Percentiles rank a stretch among this genome's conserved stretches.
These are phyloP conservation scores for Eimeria necatrix DNA, from an alignment of 169 alveolate species.

Conservation along the genomic window DNA sequence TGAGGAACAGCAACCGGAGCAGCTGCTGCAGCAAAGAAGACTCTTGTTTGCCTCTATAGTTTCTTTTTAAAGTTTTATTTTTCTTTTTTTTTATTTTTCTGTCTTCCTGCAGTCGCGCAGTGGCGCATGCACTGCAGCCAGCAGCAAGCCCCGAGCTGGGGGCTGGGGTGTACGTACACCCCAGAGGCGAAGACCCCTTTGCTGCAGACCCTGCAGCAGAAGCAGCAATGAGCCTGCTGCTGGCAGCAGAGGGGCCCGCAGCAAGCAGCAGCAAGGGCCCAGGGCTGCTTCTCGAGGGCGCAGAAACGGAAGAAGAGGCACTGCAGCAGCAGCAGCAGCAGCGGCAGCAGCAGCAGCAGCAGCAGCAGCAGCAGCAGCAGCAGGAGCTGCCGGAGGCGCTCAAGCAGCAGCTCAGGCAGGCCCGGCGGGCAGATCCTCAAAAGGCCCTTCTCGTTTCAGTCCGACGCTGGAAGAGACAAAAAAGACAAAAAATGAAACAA, in stretches of 20 bases:
- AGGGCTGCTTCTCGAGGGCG: neutral
- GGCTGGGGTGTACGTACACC: conserved; percentile 15
- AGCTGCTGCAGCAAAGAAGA: too few relatives aligned
- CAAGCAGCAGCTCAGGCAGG: neutral
- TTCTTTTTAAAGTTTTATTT: too few relatives aligned
- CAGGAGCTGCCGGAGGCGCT: conserved; percentile 18
- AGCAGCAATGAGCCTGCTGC: conserved; percentile 6
- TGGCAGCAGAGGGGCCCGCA: neutral
- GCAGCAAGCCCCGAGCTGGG: neutral
- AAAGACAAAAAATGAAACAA: neutral
- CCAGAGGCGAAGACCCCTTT: neutral
- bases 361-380: too few relatives aligned
- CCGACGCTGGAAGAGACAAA: conserved; percentile 46
- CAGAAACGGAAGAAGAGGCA: neutral
- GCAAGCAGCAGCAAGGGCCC: neutral
- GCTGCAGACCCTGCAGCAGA: neutral
- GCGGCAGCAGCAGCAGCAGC: too few relatives aligned
- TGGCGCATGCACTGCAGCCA: conserved; percentile 52
- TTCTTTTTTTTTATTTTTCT: neutral
- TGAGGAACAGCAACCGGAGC: too few relatives aligned
- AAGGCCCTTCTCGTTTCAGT: conserved; percentile 16
- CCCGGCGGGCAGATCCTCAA: conserved; percentile 7
- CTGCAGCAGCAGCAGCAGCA: too few relatives aligned
- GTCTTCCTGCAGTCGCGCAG: conserved; percentile 42
- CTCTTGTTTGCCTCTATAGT: too few relatives aligned